A percentile compares a stretch with the other conserved stretches of the same genome.
These are phyloP conservation scores for Trichoderma asperellum DNA, from an alignment of 2,329 filamentous ascomycete genomes.

Conservation along the genomic window DNA sequence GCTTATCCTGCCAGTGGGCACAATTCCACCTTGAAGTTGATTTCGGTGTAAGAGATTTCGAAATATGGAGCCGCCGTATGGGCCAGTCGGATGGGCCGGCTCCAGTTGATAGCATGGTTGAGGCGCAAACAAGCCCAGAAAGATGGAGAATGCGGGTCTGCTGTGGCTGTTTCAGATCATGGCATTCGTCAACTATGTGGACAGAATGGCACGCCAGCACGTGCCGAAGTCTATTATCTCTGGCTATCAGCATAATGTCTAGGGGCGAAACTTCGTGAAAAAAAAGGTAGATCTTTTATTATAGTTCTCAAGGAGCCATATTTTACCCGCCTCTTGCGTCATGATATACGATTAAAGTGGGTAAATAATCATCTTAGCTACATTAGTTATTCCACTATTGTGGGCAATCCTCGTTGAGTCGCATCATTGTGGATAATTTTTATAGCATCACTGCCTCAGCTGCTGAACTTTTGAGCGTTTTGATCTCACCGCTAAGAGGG, in stretches of 20 bases:
- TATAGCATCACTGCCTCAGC: not conserved
- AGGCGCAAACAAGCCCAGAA: conserved; percentile 1
- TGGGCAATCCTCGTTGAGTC: not conserved
- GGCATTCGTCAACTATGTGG: conserved; percentile 8
- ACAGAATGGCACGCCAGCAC: conserved; percentile 12
- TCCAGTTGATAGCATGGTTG: not conserved
- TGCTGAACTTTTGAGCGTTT: not conserved
- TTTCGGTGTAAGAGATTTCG: conserved; percentile 23
- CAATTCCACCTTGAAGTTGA: not conserved
- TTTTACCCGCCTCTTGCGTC: conserved; percentile 20
- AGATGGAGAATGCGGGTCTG: conserved; percentile 14
- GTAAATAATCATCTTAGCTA: conserved; percentile 9
- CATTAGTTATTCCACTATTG: conserved; percentile 1
- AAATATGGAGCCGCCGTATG: conserved; percentile 4
- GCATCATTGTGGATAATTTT: not conserved
- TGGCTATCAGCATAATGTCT: not conserved
- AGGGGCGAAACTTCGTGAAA: conserved; percentile 10
- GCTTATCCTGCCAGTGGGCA: conserved; percentile 1
- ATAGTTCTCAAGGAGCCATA: not conserved
- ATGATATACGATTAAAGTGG: not conserved
- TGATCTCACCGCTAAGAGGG: not conserved
- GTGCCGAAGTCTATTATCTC: conserved; percentile 5
- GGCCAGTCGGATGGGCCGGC: conserved; percentile 25
- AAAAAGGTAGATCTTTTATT: conserved; percentile 19
- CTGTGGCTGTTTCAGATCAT: conserved; percentile 12